Base-by-base conservation (phyloP, 2,329 filamentous ascomycete species). In the Fusarium setosum region DNA sequence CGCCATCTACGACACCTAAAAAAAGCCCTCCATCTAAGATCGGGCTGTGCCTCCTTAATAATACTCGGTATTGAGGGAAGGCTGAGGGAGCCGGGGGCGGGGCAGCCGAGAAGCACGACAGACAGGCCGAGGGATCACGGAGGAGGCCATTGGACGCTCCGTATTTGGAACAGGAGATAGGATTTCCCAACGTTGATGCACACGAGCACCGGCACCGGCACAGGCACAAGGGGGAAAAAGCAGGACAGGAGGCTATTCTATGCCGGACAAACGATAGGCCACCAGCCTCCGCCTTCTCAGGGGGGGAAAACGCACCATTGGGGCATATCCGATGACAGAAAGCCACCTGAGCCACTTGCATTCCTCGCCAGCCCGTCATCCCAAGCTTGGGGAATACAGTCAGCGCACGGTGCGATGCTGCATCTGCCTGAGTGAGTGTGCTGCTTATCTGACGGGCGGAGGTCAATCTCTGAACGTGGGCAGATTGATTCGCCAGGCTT, bases 401-500 rank as follows among this genome's bases (percentile, higher is more conserved):
- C 49, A 45, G 59, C 50, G 42, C 51, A 69, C 65, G 53, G 65
- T 69, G 65, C 38, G 31, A 68, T n/a, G n/a, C n/a, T n/a, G n/a
- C n/a, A n/a, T n/a, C n/a, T n/a, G 8, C 20, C 44, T 42, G 42
- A 26, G 24, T 29, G 32, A 9, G 23, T 29, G 10, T 21, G 21
- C 49, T 59, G 52, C 70, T 72, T 70, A 70, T 68, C 69, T 65
- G 51, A 41, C 49, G 35, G 55, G n/a, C 34, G 35, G 50, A 51
- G 24, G 66, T 15, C 55, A 64, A 73, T 72, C 69, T 73, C 48
- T 65, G 72, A 71, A 76, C 75, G 75, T 76, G 75, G 74, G 73
- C 56, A 53, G 51, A 59, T 71, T 76, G 75, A 76, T 76, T 76
- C 74, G 74, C 45, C 61, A 73, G 65, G 67, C 66, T 63, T 65